Conservation (phyloP, 202 grass and related monocot species). For the Schoenoplectus triqueter region DNA sequence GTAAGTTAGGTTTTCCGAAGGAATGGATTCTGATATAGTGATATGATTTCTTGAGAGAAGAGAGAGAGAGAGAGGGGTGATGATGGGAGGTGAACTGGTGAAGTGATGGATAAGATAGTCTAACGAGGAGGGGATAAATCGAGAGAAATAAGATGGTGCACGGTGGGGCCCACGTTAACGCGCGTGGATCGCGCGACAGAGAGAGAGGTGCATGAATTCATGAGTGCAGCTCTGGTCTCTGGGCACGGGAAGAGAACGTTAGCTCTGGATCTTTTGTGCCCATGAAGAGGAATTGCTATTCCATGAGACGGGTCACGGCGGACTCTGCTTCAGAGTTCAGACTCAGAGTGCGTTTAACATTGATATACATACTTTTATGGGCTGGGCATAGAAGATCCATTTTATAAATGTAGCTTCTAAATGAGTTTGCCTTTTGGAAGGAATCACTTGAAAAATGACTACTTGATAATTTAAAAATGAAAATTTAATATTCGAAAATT, state of each 20-base stretch:
- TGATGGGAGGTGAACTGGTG: background rate
- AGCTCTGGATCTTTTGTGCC: background rate
- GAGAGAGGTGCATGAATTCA: slow-evolving; percentile 37
- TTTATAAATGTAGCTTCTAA: too few relatives aligned
- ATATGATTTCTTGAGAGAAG: background rate
- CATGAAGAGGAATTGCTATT: background rate
- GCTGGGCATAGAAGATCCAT: too few relatives aligned
- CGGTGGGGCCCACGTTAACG: slow-evolving; percentile 36
- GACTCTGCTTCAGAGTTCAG: too few relatives aligned
- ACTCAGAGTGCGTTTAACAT: too few relatives aligned
- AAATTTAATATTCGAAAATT: too few relatives aligned
- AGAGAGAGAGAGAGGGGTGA: background rate
- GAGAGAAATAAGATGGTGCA: slow-evolving; percentile 25
- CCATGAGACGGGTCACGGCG: too few relatives aligned
- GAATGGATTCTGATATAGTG: too few relatives aligned
- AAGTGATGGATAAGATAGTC: slow-evolving; percentile 37
- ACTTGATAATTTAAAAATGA: too few relatives aligned
- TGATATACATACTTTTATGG: too few relatives aligned
- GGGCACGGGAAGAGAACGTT: slow-evolving; percentile 20
- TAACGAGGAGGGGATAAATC: slow-evolving; percentile 40
- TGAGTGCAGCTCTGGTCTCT: slow-evolving; percentile 6
- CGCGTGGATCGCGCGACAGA: slow-evolving; percentile 44
- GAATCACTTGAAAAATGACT: too few relatives aligned
- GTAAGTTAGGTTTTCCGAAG: too few relatives aligned
- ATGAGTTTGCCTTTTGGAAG: too few relatives aligned